These are phyloP conservation scores for Cercospora sp. DNA, from an alignment of 2,329 filamentous ascomycete species.

Conservation along the genomic window DNA sequence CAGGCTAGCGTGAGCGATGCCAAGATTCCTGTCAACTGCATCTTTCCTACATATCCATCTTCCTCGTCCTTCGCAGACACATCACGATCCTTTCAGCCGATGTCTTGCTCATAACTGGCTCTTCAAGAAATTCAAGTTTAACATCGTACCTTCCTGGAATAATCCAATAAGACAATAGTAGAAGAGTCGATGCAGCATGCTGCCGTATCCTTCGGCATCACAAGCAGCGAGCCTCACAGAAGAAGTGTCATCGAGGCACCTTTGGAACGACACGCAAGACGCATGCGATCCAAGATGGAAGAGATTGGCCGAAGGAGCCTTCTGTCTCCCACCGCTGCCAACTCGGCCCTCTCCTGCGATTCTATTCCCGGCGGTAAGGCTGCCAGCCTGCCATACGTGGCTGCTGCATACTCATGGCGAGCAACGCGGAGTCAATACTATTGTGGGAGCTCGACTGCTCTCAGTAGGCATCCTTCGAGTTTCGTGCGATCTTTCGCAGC, in stretches of 20 bases:
- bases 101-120: background rate
- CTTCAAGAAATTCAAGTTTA: background rate
- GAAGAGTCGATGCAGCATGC: background rate
- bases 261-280: background rate
- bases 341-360: background rate
- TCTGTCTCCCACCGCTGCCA: background rate
- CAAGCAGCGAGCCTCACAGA: background rate
- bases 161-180: no score
- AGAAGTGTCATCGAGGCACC: background rate
- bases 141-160: background rate
- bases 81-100: background rate
- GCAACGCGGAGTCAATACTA: background rate
- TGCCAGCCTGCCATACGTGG: background rate
- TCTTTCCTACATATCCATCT: background rate
- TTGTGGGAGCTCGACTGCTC: background rate
- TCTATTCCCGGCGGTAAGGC: background rate
- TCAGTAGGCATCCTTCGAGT: background rate
- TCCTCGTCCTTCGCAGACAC: background rate
- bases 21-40: background rate
- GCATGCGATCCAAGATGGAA: no score
- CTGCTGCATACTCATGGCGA: background rate
- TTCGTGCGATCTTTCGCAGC: background rate
- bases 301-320: background rate
- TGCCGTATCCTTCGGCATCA: background rate
- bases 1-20: background rate